Percentiles rank a stretch among this genome's conserved stretches.
phyloP scores from a whole-genome alignment of 2,329 filamentous ascomycete species.

The Fusarium armeniacum region DNA sequence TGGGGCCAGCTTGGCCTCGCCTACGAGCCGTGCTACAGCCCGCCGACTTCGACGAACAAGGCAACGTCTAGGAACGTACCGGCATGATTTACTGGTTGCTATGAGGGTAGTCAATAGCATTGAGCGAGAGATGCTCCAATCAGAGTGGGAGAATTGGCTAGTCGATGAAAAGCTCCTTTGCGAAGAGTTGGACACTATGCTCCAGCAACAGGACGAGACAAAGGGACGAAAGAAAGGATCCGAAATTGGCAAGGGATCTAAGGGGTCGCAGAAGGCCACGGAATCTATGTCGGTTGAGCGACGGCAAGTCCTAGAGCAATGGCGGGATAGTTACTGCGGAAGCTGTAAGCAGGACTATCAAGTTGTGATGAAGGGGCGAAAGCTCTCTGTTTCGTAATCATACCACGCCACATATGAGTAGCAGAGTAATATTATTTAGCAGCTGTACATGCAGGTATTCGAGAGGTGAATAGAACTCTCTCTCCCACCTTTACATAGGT shows the following conservation, averaged over 20 bases:
- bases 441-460: conserved; percentile 2
- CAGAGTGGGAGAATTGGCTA: conserved; percentile 96
- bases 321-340: conserved; percentile 69
- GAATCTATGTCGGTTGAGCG: conserved; percentile 50
- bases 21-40: conserved; percentile 67
- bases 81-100: conserved; percentile 91
- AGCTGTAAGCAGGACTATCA: conserved; percentile 66
- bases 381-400: conserved; percentile 41
- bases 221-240: conserved; percentile 37
- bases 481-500: conserved; percentile 1
- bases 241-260: conserved; percentile 41
- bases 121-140: conserved; percentile 85
- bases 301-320: conserved; percentile 59
- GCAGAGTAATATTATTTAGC: conserved; percentile 1
- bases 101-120: conserved; percentile 91
- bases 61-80: conserved; percentile 84
- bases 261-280: conserved; percentile 53
- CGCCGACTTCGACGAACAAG: conserved; percentile 82
- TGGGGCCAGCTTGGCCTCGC: conserved; percentile 61
- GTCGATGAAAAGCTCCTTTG: conserved; percentile 83
- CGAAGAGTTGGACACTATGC: conserved; percentile 67
- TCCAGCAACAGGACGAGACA: conserved; percentile 52
- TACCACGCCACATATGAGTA: not conserved
- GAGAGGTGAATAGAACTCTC: conserved; percentile 28
- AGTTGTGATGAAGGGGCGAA: conserved; percentile 52